Evolutionary conservation across 805 yeast species (phyloP), one percentile per base, ranked within the genome.

Genomic region (Debaryomyces hansenii): DNA sequence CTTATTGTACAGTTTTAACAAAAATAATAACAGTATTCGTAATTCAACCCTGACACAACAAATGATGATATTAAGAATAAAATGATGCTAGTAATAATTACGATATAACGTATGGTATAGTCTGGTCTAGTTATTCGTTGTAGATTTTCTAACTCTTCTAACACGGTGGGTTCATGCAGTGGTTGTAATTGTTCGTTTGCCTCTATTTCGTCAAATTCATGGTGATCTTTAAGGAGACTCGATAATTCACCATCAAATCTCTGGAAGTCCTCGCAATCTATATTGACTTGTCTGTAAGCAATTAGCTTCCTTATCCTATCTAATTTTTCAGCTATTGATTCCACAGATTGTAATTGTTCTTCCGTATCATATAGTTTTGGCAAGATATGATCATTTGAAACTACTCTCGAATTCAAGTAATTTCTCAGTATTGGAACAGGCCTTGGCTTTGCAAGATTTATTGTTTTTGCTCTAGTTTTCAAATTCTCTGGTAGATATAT

Each of bases 21-120:
- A 51, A 59, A 60, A 55, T 67, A 70, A 56, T 72, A 72, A 53
- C 77, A 71, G 54, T 71, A 70, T 14, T 67, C 68, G 48, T 70
- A 69, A 21, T 58, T 54, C 24, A 63, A 52, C 15, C 62, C 69
- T n/a, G 71, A 66, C 11, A 63, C 64, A 29, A 59, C 20, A 40
- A 60, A 55, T 24, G 67, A 63, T 12, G 60, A 48, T 15, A 50
- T 42, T 12, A 63, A 44, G 43, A 63, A 49, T 18, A 54, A 15
- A 5, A 47, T 42, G 5, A 54, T 21, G 11, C 18, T 39, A n/a
- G 29, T 9, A 14, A 15, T 15, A 6, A 20, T 35, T 14, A 24
- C 18, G 20, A 18, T 39, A 41, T 12, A 18, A 20, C 47, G 20
- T 35, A 18, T 28, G 24, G 18, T 42, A 41, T 39, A 27, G 36